phyloP scores from a whole-genome alignment of 2,329 filamentous ascomycete genomes.

The Xylaria sp. region DNA sequence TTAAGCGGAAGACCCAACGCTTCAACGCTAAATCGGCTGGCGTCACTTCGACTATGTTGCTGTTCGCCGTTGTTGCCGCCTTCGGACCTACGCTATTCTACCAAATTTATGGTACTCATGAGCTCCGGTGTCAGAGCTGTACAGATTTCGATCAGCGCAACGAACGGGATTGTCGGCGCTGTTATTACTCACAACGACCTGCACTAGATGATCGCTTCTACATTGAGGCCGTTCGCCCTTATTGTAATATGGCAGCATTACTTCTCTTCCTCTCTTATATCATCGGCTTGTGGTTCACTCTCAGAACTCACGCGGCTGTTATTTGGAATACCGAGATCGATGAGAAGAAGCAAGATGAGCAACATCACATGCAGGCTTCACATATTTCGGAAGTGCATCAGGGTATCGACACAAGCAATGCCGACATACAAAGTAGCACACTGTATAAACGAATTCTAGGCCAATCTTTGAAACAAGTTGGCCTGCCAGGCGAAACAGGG shows the following conservation, averaged over 20 bases:
- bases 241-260: conserved; percentile 87
- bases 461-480: conserved; percentile 87
- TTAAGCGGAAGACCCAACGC: conserved; percentile 97
- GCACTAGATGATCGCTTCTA: conserved; percentile 90
- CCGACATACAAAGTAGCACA: conserved; percentile 85
- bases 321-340: conserved; percentile 92
- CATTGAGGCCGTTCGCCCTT: conserved; percentile 87
- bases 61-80: conserved; percentile 94
- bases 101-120: conserved; percentile 97
- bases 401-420: conserved; percentile 60
- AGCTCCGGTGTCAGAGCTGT: conserved; percentile 83
- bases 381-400: conserved; percentile 52
- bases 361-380: conserved; percentile 41
- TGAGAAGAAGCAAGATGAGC: conserved; percentile 75
- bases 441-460: conserved; percentile 94
- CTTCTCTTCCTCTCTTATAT: conserved; percentile 92
- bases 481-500: conserved; percentile 67
- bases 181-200: conserved; percentile 91
- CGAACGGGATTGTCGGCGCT: conserved; percentile 85
- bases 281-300: conserved; percentile 93
- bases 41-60: conserved; percentile 96
- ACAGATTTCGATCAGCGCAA: conserved; percentile 59
- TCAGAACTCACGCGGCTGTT: conserved; percentile 93
- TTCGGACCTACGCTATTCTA: conserved; percentile 98
- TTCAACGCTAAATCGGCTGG: conserved; percentile 97